phyloP scores from a whole-genome alignment of 1,284 basidiomycete genomes.

The Cystobasidium pallidum region DNA sequence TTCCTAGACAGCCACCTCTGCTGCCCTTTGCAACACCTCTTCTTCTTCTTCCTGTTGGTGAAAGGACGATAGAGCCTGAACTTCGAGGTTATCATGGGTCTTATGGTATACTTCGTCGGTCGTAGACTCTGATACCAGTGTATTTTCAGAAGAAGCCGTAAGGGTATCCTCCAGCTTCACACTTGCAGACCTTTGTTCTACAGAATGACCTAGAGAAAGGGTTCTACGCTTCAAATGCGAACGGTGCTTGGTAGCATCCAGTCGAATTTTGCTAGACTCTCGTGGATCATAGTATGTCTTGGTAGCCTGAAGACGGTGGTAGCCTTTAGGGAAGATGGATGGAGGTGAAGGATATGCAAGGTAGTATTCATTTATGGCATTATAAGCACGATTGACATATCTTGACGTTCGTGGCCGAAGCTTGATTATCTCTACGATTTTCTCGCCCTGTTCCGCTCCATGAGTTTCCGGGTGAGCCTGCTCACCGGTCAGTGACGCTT shows the following conservation, averaged over 20 bases:
- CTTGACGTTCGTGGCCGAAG: slow-evolving; percentile 6
- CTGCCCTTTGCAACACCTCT: slow-evolving; percentile 2
- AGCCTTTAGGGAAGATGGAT: background rate
- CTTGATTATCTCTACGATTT: background rate
- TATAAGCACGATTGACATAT: slow-evolving; percentile 11
- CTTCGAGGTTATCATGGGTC: background rate
- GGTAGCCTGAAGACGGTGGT: background rate
- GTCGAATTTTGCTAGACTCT: background rate
- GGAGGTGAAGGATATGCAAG: background rate
- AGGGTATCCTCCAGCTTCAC: slow-evolving; percentile 5
- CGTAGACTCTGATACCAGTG: background rate
- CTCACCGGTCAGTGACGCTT: too few relatives aligned
- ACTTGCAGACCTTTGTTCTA: background rate
- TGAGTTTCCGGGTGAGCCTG: background rate
- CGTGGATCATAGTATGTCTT: background rate
- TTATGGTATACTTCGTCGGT: background rate
- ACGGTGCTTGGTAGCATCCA: background rate
- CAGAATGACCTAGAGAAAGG: slow-evolving; percentile 25
- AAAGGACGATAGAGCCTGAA: background rate
- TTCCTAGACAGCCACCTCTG: background rate
- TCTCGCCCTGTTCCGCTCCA: background rate
- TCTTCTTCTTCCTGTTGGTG: background rate
- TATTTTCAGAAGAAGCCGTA: slow-evolving; percentile 7
- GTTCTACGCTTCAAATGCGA: background rate
- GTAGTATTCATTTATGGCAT: slow-evolving; percentile 18